Base-by-base conservation (phyloP, 768 basidiomycete species). In the Boletus sensibilis region DNA sequence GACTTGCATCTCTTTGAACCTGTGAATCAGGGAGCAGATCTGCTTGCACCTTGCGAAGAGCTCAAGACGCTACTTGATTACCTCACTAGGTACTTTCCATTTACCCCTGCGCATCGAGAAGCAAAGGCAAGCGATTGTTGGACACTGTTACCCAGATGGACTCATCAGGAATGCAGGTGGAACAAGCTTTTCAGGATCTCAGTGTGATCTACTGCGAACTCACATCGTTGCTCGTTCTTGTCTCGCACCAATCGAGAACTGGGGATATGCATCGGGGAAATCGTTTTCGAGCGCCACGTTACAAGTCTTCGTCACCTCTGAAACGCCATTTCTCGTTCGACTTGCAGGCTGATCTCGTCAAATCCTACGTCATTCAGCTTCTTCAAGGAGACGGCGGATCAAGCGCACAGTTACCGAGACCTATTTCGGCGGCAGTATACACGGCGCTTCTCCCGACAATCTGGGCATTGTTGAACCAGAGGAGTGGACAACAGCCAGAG, bases 31-130 rank as follows among this genome's bases (percentile, higher is more conserved):
- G 68, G 55, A 35, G 47, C 51, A 4, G 65, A 68, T 48, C 56
- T 63, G 20, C 61, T 59, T 8, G 50, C 53, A 6, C 68, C 75
- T 13, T 67, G 78, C 21, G 77, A 80, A 12, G 81, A 86, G 50
- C 75, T 93, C 41, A 75, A 75, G 53, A 71, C 70, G 12, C 70
- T 97, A 18, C 76, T 97, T 1, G 78, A 79, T 12, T 85, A 92
- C 65, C 88, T 96, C 81, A 71, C 83, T 6, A 78, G 86, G 4
- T 93, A 94, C 71, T 97, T 98, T 68, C 95, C 95, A 1, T 94
- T 93, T 70, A 70, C 66, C 40, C 70, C 74, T 69, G 76, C 57
- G 72, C 76, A 70, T 55, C 77, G 80, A 43, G 87, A 90, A 66
- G 77, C 80, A 59, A 87, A 87, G 79, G 90, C 55, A 34, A 53